Evolutionary conservation across 2,329 filamentous ascomycete species (phyloP).

Genomic region (Cadophora luteo-olivacea): DNA sequence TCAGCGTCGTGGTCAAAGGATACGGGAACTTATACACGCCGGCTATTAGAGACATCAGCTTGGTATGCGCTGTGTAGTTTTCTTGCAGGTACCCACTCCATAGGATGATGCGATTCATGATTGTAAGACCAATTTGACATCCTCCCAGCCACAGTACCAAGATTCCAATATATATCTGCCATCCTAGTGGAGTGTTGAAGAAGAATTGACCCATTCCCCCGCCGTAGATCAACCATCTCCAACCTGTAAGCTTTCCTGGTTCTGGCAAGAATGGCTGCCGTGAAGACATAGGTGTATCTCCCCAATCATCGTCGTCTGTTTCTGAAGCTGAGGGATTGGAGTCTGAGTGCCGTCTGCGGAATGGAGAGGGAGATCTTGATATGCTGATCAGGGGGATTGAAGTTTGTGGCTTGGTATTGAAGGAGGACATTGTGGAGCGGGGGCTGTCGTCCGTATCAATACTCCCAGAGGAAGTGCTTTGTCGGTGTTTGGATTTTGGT

Average conservation of each 20-base stretch:
- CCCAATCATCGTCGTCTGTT: constrained; percentile 53
- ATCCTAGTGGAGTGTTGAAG: constrained; percentile 53
- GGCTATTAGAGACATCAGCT: constrained; percentile 45
- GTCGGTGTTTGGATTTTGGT: constrained; percentile 34
- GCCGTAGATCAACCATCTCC: constrained; percentile 46
- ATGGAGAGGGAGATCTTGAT: constrained; percentile 52
- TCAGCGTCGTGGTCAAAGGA: constrained; percentile 56
- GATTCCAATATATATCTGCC: constrained; percentile 54
- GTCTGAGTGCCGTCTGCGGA: constrained; percentile 50
- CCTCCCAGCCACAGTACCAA: constrained; percentile 55
- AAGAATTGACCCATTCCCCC: constrained; percentile 56
- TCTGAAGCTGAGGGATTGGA: constrained; percentile 48
- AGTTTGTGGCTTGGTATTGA: constrained; percentile 37
- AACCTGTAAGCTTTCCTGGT: constrained; percentile 39
- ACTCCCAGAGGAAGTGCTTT: constrained; percentile 38
- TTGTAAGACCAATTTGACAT: constrained; percentile 52
- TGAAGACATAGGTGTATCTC: constrained; percentile 46
- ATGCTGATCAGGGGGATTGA: constrained; percentile 53
- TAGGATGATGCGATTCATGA: constrained; percentile 59
- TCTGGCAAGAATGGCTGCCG: constrained; percentile 43
- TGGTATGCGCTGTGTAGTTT: constrained; percentile 42
- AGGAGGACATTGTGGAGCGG: constrained; percentile 37
- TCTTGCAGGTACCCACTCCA: constrained; percentile 48
- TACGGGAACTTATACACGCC: constrained; percentile 59
- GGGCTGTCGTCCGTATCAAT: constrained; percentile 38